Conservation (phyloP, 176 grass and related monocot genomes). For the Elaeis guineensis region DNA sequence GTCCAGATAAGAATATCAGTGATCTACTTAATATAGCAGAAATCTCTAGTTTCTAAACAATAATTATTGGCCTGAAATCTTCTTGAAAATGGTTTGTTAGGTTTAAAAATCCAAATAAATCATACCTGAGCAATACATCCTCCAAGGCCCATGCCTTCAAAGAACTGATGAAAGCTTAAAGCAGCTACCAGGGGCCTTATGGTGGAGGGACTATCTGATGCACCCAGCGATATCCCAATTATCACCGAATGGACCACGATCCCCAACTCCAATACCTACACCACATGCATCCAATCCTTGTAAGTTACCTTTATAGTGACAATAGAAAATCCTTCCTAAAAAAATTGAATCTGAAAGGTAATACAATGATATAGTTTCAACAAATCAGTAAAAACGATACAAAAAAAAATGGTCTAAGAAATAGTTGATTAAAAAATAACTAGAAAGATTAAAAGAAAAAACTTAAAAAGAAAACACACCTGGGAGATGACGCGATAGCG, state of each 20-base stretch:
- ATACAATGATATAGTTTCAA: too few relatives aligned
- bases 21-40: too few relatives aligned
- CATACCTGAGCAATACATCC: constrained; percentile 65
- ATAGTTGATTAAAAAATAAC: too few relatives aligned
- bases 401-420: too few relatives aligned
- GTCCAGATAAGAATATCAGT: too few relatives aligned
- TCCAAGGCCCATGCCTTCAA: constrained; percentile 77
- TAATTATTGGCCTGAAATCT: too few relatives aligned
- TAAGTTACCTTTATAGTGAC: neutral
- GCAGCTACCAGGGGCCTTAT: constrained; percentile 54
- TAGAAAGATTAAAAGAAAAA: too few relatives aligned
- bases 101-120: neutral
- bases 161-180: constrained; percentile 72
- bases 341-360: neutral
- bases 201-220: constrained; percentile 29
- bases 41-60: too few relatives aligned
- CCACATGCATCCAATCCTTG: neutral
- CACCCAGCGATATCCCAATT: constrained; percentile 64
- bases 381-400: too few relatives aligned
- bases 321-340: neutral
- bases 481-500: constrained; percentile 1
- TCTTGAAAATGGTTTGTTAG: neutral
- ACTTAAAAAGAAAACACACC: neutral
- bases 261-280: constrained; percentile 57
- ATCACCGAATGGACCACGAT: constrained; percentile 84